Evolutionary conservation across 2,329 filamentous ascomycete species (phyloP).

Genomic region (Furcasterigmium sp.): DNA sequence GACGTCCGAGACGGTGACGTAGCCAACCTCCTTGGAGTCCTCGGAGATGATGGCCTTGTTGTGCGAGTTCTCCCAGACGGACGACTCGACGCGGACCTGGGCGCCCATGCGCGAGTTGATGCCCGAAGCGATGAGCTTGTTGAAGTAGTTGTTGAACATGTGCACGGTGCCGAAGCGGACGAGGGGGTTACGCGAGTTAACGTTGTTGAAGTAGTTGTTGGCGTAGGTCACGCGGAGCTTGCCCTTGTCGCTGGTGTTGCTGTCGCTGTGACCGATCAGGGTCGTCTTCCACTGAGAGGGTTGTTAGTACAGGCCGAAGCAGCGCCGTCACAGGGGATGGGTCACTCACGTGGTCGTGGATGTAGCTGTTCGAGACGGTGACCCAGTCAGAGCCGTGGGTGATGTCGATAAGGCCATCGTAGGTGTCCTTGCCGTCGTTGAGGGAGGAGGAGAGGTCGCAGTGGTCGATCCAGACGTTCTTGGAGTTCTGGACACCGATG

Average conservation of each 20-base stretch:
- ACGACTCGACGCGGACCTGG: slow-evolving; percentile 51
- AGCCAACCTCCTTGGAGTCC: slow-evolving; percentile 35
- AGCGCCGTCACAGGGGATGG: too few relatives aligned
- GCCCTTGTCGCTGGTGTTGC: slow-evolving; percentile 51
- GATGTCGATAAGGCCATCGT: slow-evolving; percentile 60
- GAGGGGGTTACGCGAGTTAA: slow-evolving; percentile 58
- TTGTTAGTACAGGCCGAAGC: too few relatives aligned
- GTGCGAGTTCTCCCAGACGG: slow-evolving; percentile 39
- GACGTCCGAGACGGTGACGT: slow-evolving; percentile 34
- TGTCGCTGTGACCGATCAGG: slow-evolving; percentile 55
- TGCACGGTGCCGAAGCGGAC: slow-evolving; percentile 63
- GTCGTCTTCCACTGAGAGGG: slow-evolving; percentile 40
- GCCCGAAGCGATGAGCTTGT: slow-evolving; percentile 32
- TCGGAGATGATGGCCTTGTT: slow-evolving; percentile 27
- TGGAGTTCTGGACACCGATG: slow-evolving; percentile 50
- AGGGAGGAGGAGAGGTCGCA: slow-evolving; percentile 57
- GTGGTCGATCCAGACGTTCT: slow-evolving; percentile 64
- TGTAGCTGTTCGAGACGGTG: slow-evolving; percentile 36
- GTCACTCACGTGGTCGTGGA: slow-evolving; percentile 40
- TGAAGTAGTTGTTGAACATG: slow-evolving; percentile 41
- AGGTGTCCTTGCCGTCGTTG: slow-evolving; percentile 61
- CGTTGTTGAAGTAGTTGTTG: slow-evolving; percentile 61
- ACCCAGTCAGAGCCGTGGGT: slow-evolving; percentile 60
- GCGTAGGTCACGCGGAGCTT: slow-evolving; percentile 59
- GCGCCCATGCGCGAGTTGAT: slow-evolving; percentile 53